Conservation (phyloP, 2,329 filamentous ascomycete species). For the Leptographium radiaticola region DNA sequence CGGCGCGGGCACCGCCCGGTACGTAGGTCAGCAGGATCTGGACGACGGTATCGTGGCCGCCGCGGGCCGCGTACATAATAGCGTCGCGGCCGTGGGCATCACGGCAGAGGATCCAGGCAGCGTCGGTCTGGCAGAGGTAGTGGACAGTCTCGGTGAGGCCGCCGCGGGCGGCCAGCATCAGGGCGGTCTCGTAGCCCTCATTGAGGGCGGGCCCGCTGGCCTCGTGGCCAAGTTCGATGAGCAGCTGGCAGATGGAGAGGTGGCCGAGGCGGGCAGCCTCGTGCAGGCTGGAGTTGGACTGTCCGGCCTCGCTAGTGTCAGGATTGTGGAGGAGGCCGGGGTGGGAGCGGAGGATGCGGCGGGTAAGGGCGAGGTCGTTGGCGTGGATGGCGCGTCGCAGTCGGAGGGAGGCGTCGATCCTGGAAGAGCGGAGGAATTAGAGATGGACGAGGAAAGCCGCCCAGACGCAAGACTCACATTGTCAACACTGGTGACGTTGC, state of each 20-base stretch:
- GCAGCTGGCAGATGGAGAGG: constrained; percentile 52
- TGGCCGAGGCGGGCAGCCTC: constrained; percentile 64
- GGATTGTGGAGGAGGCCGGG: constrained; percentile 65
- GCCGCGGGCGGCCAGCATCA: constrained; percentile 61
- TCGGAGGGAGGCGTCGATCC: constrained; percentile 66
- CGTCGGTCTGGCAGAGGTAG: constrained; percentile 52
- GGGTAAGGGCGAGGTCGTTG: constrained; percentile 58
- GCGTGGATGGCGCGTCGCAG: constrained; percentile 70
- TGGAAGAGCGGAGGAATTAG: constrained; percentile 17
- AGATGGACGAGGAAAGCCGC: too few species aligned
- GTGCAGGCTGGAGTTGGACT: constrained; percentile 76
- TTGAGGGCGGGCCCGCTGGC: constrained; percentile 58
- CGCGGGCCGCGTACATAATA: constrained; percentile 50
- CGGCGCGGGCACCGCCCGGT: constrained; percentile 37
- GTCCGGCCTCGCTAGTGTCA: constrained; percentile 51
- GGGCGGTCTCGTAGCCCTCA: constrained; percentile 64
- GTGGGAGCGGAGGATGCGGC: constrained; percentile 63
- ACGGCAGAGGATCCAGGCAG: constrained; percentile 46
- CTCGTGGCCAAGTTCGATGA: constrained; percentile 67
- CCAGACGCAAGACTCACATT: neutral
- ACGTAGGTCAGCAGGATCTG: constrained; percentile 51
- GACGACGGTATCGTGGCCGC: constrained; percentile 51
- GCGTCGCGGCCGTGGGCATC: constrained; percentile 61
- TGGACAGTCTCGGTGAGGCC: constrained; percentile 65
- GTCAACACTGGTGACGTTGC: too few species aligned